Base-by-base conservation (phyloP, 352 stramenopile genomes). In the Phytophthora fragariae region DNA sequence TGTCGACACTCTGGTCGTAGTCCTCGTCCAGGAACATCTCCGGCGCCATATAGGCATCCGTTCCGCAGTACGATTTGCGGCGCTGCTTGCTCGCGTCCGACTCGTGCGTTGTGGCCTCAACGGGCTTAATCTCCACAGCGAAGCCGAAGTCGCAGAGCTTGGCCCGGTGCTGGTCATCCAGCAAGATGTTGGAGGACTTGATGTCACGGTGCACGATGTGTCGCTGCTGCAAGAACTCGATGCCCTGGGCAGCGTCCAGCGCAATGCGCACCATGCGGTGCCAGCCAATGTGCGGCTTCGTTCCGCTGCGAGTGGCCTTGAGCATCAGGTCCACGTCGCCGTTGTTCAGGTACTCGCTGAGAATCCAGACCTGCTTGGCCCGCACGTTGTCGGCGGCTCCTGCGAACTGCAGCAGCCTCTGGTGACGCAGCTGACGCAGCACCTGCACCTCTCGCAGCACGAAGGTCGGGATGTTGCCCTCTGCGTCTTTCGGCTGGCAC, bases 151-250 rank as follows among this genome's bases (percentile, higher is more conserved):
- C 90, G 57, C 90, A 96, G 17, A 96, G 80, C 73, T 94, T 94
- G 54, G 87, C 83, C 46, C 78, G 83, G 63, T 87, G 83, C 15
- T 90, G 58, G 11, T 88, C 82, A 64, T 95, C 90, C 37, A 96
- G 78, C 71, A 96, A 61, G 33, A 96, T 95, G 62, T 96, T 96
- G 65, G 87, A 93, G n/a, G 88, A 93, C 73, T 97, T 97, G 71
- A 97, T 93, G 68, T 97, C 90, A 12, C 90, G 83, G 57, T 97
- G 90, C 62, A 97, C 90, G 62, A 95, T 87, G 58, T 82, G 76
- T 35, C 81, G 80, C 50, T 83, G 81, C 80, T 99, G 98, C 60
- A 99, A 76, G 81, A 99, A 99, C 57, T 94, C 86, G 62, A 99
- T 94, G 65, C 96, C 97, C 57, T 91, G 80, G 0, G 97, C 95